Evolutionary conservation across 2,329 filamentous ascomycete species (phyloP).

Genomic region (Neopestalotiopsis sp.): DNA sequence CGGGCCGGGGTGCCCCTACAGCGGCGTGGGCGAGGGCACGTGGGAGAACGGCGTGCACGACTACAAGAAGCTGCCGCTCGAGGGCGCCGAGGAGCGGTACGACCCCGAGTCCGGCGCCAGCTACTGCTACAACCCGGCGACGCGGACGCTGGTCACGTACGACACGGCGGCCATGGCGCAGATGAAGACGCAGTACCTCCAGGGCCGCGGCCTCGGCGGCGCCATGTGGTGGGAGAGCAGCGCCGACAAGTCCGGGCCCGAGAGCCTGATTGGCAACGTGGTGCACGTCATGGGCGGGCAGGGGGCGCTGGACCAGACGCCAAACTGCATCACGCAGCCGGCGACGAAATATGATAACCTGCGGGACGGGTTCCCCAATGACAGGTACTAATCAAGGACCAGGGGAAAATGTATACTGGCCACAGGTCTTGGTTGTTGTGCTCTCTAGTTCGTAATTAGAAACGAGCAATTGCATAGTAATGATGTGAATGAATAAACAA

Average conservation of each 20-base stretch:
- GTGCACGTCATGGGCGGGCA: slow-evolving; percentile 63
- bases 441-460: background rate
- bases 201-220: slow-evolving; percentile 71
- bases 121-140: slow-evolving; percentile 74
- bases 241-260: slow-evolving; percentile 68
- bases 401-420: background rate
- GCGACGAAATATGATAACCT: slow-evolving; percentile 75
- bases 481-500: background rate
- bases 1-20: slow-evolving; percentile 72
- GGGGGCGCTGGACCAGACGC: slow-evolving; percentile 50
- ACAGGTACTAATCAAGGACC: slow-evolving; percentile 22
- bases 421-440: background rate
- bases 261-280: slow-evolving; percentile 72
- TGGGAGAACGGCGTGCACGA: slow-evolving; percentile 90
- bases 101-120: slow-evolving; percentile 72
- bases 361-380: slow-evolving; percentile 58
- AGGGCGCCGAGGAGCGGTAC: slow-evolving; percentile 66
- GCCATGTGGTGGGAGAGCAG: slow-evolving; percentile 99
- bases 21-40: slow-evolving; percentile 75
- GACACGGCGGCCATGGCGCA: slow-evolving; percentile 72
- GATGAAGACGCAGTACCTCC: slow-evolving; percentile 75
- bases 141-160: slow-evolving; percentile 77
- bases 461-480: background rate
- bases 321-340: slow-evolving; percentile 69
- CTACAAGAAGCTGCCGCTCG: slow-evolving; percentile 81